These are phyloP conservation scores for Debaryomyces singareniensis DNA, from an alignment of 1,139 yeast genomes.

Conservation along the genomic window DNA sequence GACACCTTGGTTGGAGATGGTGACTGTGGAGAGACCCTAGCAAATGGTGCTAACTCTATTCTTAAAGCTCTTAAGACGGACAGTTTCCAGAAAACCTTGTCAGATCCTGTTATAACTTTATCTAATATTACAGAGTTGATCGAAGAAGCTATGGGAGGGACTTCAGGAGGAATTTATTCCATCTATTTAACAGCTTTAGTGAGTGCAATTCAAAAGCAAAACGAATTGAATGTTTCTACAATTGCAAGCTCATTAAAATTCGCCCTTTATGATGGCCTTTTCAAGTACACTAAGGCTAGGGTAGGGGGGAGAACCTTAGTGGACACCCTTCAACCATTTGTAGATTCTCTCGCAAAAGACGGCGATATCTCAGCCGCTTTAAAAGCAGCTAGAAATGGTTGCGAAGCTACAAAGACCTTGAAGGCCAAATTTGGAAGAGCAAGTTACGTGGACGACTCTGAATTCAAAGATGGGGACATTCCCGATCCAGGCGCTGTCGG, in stretches of 20 bases:
- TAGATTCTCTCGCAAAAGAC: constrained; percentile 48
- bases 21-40: constrained; percentile 91
- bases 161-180: constrained; percentile 90
- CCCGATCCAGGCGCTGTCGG: constrained; percentile 97
- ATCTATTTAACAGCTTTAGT: constrained; percentile 55
- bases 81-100: constrained; percentile 17
- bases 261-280: constrained; percentile 37
- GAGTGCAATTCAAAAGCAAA: constrained; percentile 27
- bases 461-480: constrained; percentile 50
- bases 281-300: constrained; percentile 81
- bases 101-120: constrained; percentile 45
- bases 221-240: constrained; percentile 24
- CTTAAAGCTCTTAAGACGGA: constrained; percentile 41
- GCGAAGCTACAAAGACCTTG: constrained; percentile 63
- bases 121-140: constrained; percentile 59
- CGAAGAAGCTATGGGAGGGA: constrained; percentile 93
- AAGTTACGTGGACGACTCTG: constrained; percentile 70
- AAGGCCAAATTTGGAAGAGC: constrained; percentile 93
- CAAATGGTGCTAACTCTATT: constrained; percentile 74
- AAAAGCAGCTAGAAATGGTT: constrained; percentile 66
- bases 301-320: constrained; percentile 86
- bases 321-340: constrained; percentile 85
- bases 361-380: constrained; percentile 54
- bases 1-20: constrained; percentile 96
- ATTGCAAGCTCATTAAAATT: constrained; percentile 25